These are phyloP conservation scores for Cardamine resedifolia DNA, from an alignment of 345 rosid genomes.

Conservation along the genomic window DNA sequence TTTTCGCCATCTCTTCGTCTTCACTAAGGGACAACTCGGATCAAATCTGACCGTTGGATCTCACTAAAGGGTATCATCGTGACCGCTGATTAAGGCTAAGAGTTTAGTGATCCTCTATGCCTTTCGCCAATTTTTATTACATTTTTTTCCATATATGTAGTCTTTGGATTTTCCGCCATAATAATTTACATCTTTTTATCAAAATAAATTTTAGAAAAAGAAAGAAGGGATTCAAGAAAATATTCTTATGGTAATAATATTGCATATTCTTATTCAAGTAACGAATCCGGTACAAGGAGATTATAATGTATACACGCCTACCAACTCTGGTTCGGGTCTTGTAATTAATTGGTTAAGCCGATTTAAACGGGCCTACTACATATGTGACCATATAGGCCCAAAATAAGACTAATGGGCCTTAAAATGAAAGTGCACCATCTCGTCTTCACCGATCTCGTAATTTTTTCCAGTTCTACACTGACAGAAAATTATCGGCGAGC, in stretches of 20 bases:
- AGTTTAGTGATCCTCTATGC: slow-evolving; percentile 42
- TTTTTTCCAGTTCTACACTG: neutral
- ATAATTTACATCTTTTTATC: too few relatives aligned
- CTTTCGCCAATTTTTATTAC: slow-evolving; percentile 15
- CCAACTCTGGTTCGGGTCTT: neutral
- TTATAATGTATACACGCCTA: neutral
- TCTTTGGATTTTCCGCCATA: slow-evolving; percentile 39
- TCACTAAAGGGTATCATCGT: slow-evolving; percentile 8
- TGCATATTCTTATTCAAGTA: neutral
- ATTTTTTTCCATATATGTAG: neutral
- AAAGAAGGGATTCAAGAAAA: neutral
- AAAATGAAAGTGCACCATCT: neutral
- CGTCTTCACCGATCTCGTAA: slow-evolving; percentile 11
- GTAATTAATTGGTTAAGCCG: neutral
- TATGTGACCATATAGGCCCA: neutral
- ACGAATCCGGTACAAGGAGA: neutral
- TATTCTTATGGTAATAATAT: neutral
- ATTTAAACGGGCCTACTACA: neutral
- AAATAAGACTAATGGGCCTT: neutral
- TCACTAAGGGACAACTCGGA: slow-evolving; percentile 35
- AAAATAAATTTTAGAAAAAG: neutral
- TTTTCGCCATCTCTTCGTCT: slow-evolving; percentile 42
- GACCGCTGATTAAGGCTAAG: slow-evolving; percentile 39
- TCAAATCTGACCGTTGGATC: slow-evolving; percentile 48
- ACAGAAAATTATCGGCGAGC: slow-evolving; percentile 25